Conservation (phyloP, 345 rosid species). For the Linum trigynum region DNA sequence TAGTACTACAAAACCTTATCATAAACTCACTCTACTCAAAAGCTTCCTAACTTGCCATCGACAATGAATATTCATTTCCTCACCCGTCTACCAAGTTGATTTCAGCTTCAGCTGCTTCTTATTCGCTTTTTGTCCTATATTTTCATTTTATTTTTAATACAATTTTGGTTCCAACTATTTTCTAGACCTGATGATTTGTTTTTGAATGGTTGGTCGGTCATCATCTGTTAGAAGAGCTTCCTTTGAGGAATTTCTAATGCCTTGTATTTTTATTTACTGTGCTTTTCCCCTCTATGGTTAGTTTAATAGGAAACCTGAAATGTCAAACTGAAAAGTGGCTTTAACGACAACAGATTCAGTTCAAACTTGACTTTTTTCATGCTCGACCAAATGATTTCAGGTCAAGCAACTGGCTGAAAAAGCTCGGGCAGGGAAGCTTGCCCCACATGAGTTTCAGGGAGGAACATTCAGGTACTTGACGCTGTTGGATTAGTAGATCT, state of each 20-base stretch:
- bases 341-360: not conserved
- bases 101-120: not conserved
- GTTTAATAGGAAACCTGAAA: not conserved
- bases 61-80: not conserved
- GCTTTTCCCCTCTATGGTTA: not conserved
- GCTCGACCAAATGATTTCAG: slow-evolving; percentile 24
- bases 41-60: not conserved
- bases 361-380: not conserved
- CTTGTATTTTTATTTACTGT: not conserved
- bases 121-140: too few relatives aligned
- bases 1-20: slow-evolving; percentile 3
- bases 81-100: too few relatives aligned
- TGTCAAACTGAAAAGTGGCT: not conserved
- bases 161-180: too few relatives aligned
- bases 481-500: not conserved
- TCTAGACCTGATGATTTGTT: too few relatives aligned
- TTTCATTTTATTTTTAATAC: too few relatives aligned
- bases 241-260: not conserved
- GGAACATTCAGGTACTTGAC: slow-evolving; percentile 77
- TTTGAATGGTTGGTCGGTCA: too few relatives aligned
- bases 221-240: too few relatives aligned
- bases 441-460: slow-evolving; percentile 89
- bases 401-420: slow-evolving; percentile 90
- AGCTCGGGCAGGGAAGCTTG: slow-evolving; percentile 85
- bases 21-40: not conserved